These are phyloP conservation scores for Sarocladiaceae sp. DNA, from an alignment of 2,329 filamentous ascomycete species.

Conservation along the genomic window DNA sequence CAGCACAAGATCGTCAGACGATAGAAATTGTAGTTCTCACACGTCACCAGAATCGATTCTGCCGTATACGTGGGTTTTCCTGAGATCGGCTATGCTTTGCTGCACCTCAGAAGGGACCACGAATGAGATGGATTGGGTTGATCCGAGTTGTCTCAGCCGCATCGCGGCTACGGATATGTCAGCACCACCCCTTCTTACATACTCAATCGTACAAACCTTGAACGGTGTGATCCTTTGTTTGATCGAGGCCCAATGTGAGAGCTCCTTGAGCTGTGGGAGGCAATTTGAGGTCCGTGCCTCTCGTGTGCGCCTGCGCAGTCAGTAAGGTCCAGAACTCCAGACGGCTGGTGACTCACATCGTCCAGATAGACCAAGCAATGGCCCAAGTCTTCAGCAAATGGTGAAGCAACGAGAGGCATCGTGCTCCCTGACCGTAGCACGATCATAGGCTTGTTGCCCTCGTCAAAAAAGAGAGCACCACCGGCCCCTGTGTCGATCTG, in stretches of 20 bases:
- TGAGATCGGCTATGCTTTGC: constrained; percentile 49
- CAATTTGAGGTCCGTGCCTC: constrained; percentile 54
- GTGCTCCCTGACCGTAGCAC: constrained; percentile 9
- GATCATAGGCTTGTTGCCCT: constrained; percentile 19
- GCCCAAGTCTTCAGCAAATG: constrained; percentile 46
- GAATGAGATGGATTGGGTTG: constrained; percentile 49
- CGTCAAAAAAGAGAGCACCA: constrained; percentile 49
- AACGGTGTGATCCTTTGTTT: constrained; percentile 55
- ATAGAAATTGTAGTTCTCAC: constrained; percentile 11
- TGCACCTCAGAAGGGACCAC: constrained; percentile 55
- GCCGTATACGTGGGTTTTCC: not conserved
- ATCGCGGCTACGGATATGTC: constrained; percentile 46
- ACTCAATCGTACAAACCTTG: constrained; percentile 51
- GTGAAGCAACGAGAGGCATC: constrained; percentile 44
- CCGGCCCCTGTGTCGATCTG: constrained; percentile 32
- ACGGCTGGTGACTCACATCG: constrained; percentile 15
- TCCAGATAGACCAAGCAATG: constrained; percentile 53
- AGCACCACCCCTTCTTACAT: too few species aligned
- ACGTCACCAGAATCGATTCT: not conserved
- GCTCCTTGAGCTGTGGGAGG: constrained; percentile 41
- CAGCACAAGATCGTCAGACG: not conserved
- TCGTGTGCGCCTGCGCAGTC: constrained; percentile 41
- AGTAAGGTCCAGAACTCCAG: not conserved
- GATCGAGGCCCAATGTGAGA: constrained; percentile 48
- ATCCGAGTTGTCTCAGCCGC: constrained; percentile 52